Base-by-base conservation (phyloP, 2,329 filamentous ascomycete species). In the Aspergillus fijiensis region DNA sequence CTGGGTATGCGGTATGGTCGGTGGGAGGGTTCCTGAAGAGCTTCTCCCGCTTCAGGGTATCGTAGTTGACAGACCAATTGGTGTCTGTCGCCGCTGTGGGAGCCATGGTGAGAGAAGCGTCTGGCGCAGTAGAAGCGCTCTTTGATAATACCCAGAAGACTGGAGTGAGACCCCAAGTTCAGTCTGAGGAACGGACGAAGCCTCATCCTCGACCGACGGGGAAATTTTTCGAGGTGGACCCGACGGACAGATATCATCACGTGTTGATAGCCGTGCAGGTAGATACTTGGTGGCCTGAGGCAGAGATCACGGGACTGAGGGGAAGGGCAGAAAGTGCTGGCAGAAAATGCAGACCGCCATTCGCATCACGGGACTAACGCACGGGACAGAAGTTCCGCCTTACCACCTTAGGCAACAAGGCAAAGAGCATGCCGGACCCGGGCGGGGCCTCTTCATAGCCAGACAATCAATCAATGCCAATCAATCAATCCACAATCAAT, bases 11-110 rank as follows among this genome's bases (percentile, higher is more conserved):
- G 10, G 90, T 90, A 68, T 87, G 89, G 74, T 98, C 93, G 71
- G 86, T 89, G 0, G 95, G 94, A 19, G 95, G 94, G 67, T 96
- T 88, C 70, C 86, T 84, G 76, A 99, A 99, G 23, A 99, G 89
- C 55, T 90, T 85, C 72, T 99, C 91, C 70, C 94, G 89, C 61
- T 91, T 88, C 61, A 93, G 79, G 4, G 91, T 96, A 75, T 97
- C 85, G 79, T 91, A 98, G 69, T 92, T 85, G 75, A 91, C 88
- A 66, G 91, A 86, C 94, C 94, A 97, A 74, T 86, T 81, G 57
- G 88, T 90, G 62, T 82, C 81, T 61, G 88, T 90, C 65, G 82
- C 76, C 65, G 82, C 76, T 65, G 81, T 76, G 60, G 81, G 82
- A 54, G 74, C 76, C 85, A 88, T 89, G 66, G 67, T 69, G 68